Evolutionary conservation across 148 eudicot genomes (phyloP).

Genomic region (Diospyros lotus): DNA sequence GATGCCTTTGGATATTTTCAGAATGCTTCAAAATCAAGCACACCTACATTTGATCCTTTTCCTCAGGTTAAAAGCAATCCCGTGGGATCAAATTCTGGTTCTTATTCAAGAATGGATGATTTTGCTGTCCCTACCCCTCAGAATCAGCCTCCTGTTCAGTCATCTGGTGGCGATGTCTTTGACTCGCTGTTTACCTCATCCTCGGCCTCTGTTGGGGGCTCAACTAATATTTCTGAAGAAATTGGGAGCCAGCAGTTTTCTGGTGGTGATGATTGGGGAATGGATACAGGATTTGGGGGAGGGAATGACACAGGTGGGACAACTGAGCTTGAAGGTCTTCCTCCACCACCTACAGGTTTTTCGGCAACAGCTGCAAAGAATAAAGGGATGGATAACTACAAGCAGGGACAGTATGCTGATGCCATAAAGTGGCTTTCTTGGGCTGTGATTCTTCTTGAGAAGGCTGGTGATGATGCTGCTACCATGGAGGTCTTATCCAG

Average conservation of each 20-base stretch:
- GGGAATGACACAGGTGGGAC: slow-evolving; percentile 48
- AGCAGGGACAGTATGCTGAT: slow-evolving; percentile 89
- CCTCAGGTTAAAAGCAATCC: slow-evolving; percentile 22
- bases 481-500: slow-evolving; percentile 63
- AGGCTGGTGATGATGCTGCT: slow-evolving; percentile 50
- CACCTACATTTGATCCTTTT: slow-evolving; percentile 25
- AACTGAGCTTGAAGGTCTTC: slow-evolving; percentile 92
- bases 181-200: slow-evolving; percentile 54
- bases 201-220: slow-evolving; percentile 24
- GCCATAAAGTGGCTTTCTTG: slow-evolving; percentile 99
- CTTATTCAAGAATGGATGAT: slow-evolving; percentile 36
- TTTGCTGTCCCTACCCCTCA: slow-evolving; percentile 34
- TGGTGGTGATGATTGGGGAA: slow-evolving; percentile 78
- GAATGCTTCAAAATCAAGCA: slow-evolving; percentile 40
- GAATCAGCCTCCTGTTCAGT: slow-evolving; percentile 34
- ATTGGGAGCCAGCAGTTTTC: slow-evolving; percentile 38
- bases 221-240: slow-evolving; percentile 26
- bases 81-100: slow-evolving; percentile 24
- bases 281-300: slow-evolving; percentile 31
- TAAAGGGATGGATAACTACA: slow-evolving; percentile 85
- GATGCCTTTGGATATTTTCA: slow-evolving; percentile 70
- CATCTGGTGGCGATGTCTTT: slow-evolving; percentile 48
- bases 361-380: slow-evolving; percentile 65
- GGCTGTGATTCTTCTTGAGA: slow-evolving; percentile 79
- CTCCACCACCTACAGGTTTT: slow-evolving; percentile 88